Conservation (phyloP, 352 stramenopile genomes). For the Blastocystis sp. region DNA sequence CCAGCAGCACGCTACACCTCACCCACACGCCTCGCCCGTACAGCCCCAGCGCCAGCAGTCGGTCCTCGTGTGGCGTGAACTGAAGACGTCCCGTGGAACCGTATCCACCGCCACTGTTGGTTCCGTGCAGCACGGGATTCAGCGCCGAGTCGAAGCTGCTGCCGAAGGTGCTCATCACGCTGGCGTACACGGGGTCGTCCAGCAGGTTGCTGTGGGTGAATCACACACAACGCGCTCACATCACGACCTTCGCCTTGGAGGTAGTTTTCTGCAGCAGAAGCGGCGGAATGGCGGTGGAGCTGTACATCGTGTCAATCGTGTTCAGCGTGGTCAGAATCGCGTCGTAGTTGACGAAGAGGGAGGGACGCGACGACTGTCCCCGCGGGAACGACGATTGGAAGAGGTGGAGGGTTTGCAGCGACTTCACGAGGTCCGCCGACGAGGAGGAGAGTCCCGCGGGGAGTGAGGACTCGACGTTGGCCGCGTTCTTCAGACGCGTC, state of each 20-base stretch:
- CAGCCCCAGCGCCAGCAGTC: slow-evolving; percentile 41
- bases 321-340: slow-evolving; percentile 14
- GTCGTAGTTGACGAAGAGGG: slow-evolving; percentile 18
- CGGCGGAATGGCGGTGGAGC: neutral
- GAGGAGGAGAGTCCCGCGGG: neutral
- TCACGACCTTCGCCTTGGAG: neutral
- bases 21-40: neutral
- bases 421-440: neutral
- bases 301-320: slow-evolving; percentile 35
- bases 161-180: slow-evolving; percentile 38
- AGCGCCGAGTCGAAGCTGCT: slow-evolving; percentile 8
- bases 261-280: neutral
- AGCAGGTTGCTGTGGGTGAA: neutral
- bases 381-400: neutral
- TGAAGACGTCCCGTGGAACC: slow-evolving; percentile 34
- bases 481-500: neutral
- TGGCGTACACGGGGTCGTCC: slow-evolving; percentile 10
- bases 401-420: neutral
- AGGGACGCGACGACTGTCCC: neutral
- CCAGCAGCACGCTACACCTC: slow-evolving; percentile 37
- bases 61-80: slow-evolving; percentile 53
- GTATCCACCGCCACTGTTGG: neutral
- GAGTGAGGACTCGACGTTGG: neutral
- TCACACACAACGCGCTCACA: neutral
- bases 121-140: neutral